These are phyloP conservation scores for Secale cereale DNA, from an alignment of 176 grass and related monocot genomes.

Conservation along the genomic window DNA sequence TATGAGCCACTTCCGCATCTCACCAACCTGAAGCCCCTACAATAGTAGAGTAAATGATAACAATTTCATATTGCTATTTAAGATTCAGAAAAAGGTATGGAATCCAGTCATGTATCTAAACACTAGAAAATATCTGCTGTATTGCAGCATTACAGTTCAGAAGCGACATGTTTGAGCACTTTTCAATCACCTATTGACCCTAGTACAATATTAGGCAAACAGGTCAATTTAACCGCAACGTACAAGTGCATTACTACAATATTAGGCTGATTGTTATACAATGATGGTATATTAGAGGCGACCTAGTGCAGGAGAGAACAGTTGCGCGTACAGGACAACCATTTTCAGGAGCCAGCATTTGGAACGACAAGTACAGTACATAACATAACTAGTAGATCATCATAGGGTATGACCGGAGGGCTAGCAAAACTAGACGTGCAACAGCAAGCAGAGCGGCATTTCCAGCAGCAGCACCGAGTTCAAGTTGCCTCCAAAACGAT, in stretches of 20 bases:
- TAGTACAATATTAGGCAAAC: too few species aligned
- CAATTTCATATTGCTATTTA: slow-evolving; percentile 81
- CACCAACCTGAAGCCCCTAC: slow-evolving; percentile 31
- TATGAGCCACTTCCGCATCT: slow-evolving; percentile 61
- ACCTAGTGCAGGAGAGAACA: too few species aligned
- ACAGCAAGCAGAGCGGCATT: neutral
- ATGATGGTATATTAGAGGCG: too few species aligned
- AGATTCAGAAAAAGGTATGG: slow-evolving; percentile 81
- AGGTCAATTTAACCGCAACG: too few species aligned
- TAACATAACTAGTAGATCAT: too few species aligned
- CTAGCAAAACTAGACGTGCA: neutral
- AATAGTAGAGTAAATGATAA: slow-evolving; percentile 50
- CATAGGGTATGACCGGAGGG: neutral
- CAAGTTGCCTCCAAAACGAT: slow-evolving; percentile 21
- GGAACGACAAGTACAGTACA: too few species aligned
- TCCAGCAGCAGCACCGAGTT: neutral
- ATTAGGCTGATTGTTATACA: too few species aligned
- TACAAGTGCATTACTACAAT: too few species aligned
- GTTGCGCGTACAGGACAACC: too few species aligned
- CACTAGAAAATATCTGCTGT: slow-evolving; percentile 24
- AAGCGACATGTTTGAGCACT: neutral
- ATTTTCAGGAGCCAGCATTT: too few species aligned
- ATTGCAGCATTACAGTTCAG: slow-evolving; percentile 93
- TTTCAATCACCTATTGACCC: too few species aligned
- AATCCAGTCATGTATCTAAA: slow-evolving; percentile 24